Conservation (phyloP, 139 green algal species). For the Chlamydomonas incerta region DNA sequence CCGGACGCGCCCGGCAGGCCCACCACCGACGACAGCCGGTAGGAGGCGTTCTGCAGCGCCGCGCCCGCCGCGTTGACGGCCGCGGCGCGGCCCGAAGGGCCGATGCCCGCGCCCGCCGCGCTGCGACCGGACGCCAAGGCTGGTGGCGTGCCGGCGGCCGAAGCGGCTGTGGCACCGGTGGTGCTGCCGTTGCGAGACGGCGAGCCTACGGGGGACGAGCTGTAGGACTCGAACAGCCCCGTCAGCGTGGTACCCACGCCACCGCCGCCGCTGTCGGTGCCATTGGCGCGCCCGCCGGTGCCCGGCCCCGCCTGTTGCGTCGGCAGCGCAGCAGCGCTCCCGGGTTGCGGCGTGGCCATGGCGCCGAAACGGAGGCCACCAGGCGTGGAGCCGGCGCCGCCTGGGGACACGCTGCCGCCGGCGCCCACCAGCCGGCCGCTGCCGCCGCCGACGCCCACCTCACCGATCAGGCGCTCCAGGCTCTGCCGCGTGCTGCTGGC, state of each 20-base stretch:
- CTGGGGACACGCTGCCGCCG: background rate
- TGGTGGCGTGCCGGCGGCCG: background rate
- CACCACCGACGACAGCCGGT: background rate
- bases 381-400: too few species aligned
- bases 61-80: background rate
- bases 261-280: too few species aligned
- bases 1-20: too few species aligned
- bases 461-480: conserved; percentile 2
- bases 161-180: background rate
- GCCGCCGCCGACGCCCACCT: background rate
- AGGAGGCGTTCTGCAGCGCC: background rate
- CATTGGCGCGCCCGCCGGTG: background rate
- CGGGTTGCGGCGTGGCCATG: too few species aligned
- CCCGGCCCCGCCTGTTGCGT: too few species aligned
- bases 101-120: too few species aligned
- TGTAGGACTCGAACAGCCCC: background rate
- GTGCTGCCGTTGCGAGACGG: too few species aligned
- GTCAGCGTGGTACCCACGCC: background rate
- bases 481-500: conserved; percentile 7
- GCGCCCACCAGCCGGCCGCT: too few species aligned
- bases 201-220: background rate
- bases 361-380: too few species aligned
- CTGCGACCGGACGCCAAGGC: background rate
- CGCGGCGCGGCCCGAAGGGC: too few species aligned
- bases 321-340: too few species aligned